Conservation (phyloP, 202 grass and related monocot genomes). For the Alloteropsis angusta region DNA sequence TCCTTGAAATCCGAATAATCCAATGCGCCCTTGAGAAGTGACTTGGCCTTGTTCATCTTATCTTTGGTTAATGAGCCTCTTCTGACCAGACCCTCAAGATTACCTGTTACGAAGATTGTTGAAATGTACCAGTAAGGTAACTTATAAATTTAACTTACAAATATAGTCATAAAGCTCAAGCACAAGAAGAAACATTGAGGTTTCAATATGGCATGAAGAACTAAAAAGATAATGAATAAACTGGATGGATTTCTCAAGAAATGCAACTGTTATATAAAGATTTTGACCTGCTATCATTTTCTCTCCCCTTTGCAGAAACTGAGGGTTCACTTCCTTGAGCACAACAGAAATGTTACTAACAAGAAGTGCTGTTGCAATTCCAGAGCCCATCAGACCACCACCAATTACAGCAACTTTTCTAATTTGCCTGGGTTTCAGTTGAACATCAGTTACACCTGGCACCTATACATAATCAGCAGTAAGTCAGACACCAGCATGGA, state of each 20-base stretch:
- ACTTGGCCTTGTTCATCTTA: conserved; percentile 75
- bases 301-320: conserved; percentile 78
- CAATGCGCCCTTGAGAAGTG: conserved; percentile 71
- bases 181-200: background rate
- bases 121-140: background rate
- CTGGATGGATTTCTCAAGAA: background rate
- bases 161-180: conserved; percentile 1
- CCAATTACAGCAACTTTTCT: conserved; percentile 91
- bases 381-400: conserved; percentile 98
- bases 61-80: conserved; percentile 83
- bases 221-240: background rate
- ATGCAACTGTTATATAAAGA: conserved; percentile 15
- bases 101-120: conserved; percentile 40
- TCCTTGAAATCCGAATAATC: conserved; percentile 91
- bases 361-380: conserved; percentile 92
- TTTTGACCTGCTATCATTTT: conserved; percentile 78
- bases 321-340: conserved; percentile 86
- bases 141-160: background rate
- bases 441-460: conserved; percentile 85
- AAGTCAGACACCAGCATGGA: conserved; percentile 6
- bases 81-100: conserved; percentile 89
- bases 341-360: conserved; percentile 70
- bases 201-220: background rate
- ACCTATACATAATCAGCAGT: conserved; percentile 50
- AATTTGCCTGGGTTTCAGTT: conserved; percentile 85